Evolutionary conservation across 192 early-diverging fungal genomes (phyloP).

Genomic region (Lunasporangiospora selenospora): DNA sequence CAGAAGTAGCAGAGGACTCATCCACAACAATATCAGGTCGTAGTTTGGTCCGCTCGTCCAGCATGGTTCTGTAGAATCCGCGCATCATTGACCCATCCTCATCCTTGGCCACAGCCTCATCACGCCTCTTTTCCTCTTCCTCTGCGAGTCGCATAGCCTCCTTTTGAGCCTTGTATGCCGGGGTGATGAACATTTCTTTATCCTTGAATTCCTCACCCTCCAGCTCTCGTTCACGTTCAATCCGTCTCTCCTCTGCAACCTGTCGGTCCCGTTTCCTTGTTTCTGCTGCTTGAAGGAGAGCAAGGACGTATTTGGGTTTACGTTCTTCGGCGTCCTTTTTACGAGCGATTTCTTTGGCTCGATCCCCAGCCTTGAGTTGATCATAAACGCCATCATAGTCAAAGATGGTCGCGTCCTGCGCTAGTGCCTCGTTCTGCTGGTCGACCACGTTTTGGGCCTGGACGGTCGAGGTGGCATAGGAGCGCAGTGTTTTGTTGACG

Average conservation of each 20-base stretch:
- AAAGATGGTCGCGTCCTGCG: conserved; percentile 74
- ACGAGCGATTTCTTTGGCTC: conserved; percentile 52
- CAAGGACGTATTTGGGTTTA: conserved; percentile 72
- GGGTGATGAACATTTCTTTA: conserved; percentile 84
- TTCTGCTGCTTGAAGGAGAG: conserved; percentile 66
- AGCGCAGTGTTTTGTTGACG: conserved; percentile 37
- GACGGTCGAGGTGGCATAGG: conserved; percentile 35
- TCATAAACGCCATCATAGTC: conserved; percentile 85
- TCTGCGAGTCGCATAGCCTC: conserved; percentile 53
- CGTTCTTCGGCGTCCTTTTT: conserved; percentile 48
- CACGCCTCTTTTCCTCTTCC: conserved; percentile 65
- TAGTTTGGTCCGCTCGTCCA: conserved; percentile 58
- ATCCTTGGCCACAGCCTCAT: conserved; percentile 67
- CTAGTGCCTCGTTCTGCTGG: conserved; percentile 66
- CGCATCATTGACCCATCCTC: conserved; percentile 58
- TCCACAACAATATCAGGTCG: conserved; percentile 30
- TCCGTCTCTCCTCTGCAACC: conserved; percentile 69
- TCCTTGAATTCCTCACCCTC: conserved; percentile 78
- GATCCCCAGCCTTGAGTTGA: conserved; percentile 67
- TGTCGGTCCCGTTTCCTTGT: conserved; percentile 75
- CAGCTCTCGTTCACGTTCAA: conserved; percentile 72
- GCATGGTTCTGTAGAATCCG: conserved; percentile 65
- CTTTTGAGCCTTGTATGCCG: conserved; percentile 60
- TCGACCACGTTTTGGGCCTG: conserved; percentile 39
- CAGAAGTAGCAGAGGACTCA: conserved; percentile 5